Percentiles rank a stretch among this genome's conserved stretches.
These are phyloP conservation scores for Paraglomus occultum DNA, from an alignment of 192 early-diverging fungal genomes.

Conservation along the genomic window DNA sequence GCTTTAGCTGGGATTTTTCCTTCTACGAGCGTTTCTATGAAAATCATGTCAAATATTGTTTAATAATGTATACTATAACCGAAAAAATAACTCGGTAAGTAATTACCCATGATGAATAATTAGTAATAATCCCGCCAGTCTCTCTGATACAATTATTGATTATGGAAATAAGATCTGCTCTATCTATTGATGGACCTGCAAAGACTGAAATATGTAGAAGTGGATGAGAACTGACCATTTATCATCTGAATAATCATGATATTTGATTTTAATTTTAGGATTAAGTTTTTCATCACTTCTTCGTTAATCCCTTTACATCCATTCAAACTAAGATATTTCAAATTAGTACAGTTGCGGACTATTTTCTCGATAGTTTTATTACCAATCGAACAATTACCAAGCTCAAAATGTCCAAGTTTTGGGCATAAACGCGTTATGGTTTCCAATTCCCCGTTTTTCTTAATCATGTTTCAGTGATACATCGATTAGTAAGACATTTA, in stretches of 20 bases:
- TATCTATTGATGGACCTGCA: conserved; percentile 12
- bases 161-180: conserved; percentile 7
- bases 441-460: conserved; percentile 15
- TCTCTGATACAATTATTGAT: too few species aligned
- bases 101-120: too few species aligned
- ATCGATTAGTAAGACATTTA: conserved; percentile 12
- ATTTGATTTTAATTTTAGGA: conserved; percentile 19
- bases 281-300: conserved; percentile 16
- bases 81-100: too few species aligned
- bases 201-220: conserved; percentile 3
- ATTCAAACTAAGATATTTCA: not conserved
- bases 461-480: conserved; percentile 22
- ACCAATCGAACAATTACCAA: conserved; percentile 14
- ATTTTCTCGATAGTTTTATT: conserved; percentile 19
- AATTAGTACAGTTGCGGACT: conserved; percentile 20
- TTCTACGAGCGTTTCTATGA: not conserved
- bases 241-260: conserved; percentile 14
- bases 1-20: not conserved
- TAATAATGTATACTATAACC: conserved; percentile 13
- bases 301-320: not conserved
- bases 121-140: not conserved
- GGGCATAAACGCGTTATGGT: conserved; percentile 7
- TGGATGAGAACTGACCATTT: conserved; percentile 14
- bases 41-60: not conserved
- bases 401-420: conserved; percentile 5